Evolutionary conservation across 805 yeast genomes (phyloP).

Genomic region (Saturnispora halmiae): DNA sequence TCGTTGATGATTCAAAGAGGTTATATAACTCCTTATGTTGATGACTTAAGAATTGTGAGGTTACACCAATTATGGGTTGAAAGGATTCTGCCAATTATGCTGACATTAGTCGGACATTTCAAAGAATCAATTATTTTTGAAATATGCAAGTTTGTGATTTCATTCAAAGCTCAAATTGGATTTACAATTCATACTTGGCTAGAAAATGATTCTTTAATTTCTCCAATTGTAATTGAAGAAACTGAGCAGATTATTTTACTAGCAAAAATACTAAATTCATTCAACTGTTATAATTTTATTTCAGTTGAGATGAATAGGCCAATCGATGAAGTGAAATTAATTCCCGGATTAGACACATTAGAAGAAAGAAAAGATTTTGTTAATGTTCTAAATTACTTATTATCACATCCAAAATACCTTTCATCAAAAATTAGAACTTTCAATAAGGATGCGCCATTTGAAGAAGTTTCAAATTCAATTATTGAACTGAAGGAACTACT

Average conservation of each 20-base stretch:
- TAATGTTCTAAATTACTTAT: constrained; percentile 56
- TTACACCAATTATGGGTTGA: constrained; percentile 79
- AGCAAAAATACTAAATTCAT: constrained; percentile 44
- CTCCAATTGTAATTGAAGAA: constrained; percentile 45
- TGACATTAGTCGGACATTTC: constrained; percentile 50
- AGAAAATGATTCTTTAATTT: constrained; percentile 39
- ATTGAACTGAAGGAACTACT: constrained; percentile 42
- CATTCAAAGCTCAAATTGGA: constrained; percentile 58
- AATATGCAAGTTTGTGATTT: constrained; percentile 48
- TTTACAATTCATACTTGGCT: constrained; percentile 60
- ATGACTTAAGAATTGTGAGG: constrained; percentile 17
- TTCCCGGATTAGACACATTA: constrained; percentile 56
- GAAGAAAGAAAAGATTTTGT: constrained; percentile 52
- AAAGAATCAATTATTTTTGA: constrained; percentile 61
- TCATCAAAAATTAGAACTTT: constrained; percentile 59
- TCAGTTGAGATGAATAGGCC: constrained; percentile 14
- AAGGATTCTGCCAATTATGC: constrained; percentile 63
- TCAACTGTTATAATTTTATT: constrained; percentile 45
- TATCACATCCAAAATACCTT: constrained; percentile 81
- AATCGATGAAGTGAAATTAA: constrained; percentile 18
- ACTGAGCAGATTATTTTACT: constrained; percentile 61
- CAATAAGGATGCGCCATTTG: constrained; percentile 45
- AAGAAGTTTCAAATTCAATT: constrained; percentile 40
- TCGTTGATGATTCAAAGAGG: constrained; percentile 63
- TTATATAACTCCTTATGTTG: constrained; percentile 39